These are phyloP conservation scores for Neonectria punicea DNA, from an alignment of 2,329 filamentous ascomycete species.

Conservation along the genomic window DNA sequence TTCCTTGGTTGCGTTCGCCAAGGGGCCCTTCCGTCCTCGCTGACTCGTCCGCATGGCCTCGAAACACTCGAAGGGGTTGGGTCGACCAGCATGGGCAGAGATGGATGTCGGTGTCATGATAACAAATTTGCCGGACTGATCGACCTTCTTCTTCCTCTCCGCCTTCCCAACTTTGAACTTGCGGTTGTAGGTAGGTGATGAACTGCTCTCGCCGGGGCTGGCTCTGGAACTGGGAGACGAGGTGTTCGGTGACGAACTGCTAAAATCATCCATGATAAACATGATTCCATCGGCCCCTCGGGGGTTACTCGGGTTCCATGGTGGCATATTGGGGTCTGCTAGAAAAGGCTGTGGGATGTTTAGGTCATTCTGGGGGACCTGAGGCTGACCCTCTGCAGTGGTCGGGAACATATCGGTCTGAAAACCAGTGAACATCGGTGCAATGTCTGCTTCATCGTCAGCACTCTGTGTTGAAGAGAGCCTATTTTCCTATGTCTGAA, in stretches of 20 bases:
- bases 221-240: slow-evolving; percentile 44
- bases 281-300: slow-evolving; percentile 44
- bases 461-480: slow-evolving; percentile 28
- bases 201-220: slow-evolving; percentile 36
- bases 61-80: slow-evolving; percentile 66
- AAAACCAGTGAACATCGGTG: slow-evolving; percentile 47
- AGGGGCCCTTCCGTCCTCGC: slow-evolving; percentile 65
- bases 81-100: slow-evolving; percentile 59
- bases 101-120: slow-evolving; percentile 66
- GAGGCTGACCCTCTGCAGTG: slow-evolving; percentile 37
- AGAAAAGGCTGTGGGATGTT: slow-evolving; percentile 53
- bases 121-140: slow-evolving; percentile 60
- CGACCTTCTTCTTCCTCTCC: slow-evolving; percentile 56
- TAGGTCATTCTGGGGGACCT: slow-evolving; percentile 46
- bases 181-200: slow-evolving; percentile 50
- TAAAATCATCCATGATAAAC: slow-evolving; percentile 54
- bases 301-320: slow-evolving; percentile 56
- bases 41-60: slow-evolving; percentile 64
- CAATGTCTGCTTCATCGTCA: slow-evolving; percentile 43
- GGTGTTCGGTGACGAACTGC: slow-evolving; percentile 49
- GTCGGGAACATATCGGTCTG: slow-evolving; percentile 45
- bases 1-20: slow-evolving; percentile 65
- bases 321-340: slow-evolving; percentile 49
- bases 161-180: slow-evolving; percentile 58
- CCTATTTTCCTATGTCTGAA: slow-evolving; percentile 18